A percentile compares a stretch with the other conserved stretches of the same genome.
Evolutionary conservation across 345 rosid species (phyloP).

Genomic region (Gossypium ekmanianum): DNA sequence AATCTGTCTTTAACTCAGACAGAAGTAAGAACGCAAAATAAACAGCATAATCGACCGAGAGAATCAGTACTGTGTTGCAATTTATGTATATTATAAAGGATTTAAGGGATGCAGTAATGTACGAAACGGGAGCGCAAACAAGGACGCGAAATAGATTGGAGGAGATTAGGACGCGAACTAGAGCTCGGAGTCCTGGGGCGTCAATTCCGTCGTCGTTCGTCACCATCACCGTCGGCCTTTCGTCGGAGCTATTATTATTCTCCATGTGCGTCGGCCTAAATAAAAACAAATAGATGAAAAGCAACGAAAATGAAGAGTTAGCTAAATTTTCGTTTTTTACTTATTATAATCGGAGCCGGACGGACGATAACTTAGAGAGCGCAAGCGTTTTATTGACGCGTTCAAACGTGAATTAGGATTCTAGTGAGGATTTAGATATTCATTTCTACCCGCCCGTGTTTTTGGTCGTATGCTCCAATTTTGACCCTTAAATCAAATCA

Average conservation of each 20-base stretch:
- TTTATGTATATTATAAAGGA: background rate
- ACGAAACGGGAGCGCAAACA: slow-evolving; percentile 94
- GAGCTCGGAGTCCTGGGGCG: slow-evolving; percentile 71
- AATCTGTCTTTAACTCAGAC: background rate
- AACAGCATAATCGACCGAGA: background rate
- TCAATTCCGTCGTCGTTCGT: slow-evolving; percentile 97
- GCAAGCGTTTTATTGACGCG: no score
- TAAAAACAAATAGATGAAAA: background rate
- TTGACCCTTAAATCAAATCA: no score
- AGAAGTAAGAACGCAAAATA: background rate
- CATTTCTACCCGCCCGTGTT: no score
- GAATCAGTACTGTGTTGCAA: background rate
- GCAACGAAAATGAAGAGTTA: background rate
- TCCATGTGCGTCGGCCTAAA: slow-evolving; percentile 24
- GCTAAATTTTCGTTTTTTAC: background rate
- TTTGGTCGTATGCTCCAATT: no score
- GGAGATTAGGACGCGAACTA: slow-evolving; percentile 69
- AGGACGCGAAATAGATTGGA: slow-evolving; percentile 53
- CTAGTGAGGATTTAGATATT: no score
- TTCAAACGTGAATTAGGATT: no score
- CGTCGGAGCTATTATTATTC: slow-evolving; percentile 16
- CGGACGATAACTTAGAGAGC: no score
- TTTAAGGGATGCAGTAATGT: slow-evolving; percentile 18
- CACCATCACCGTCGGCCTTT: slow-evolving; percentile 52
- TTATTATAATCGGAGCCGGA: no score